These are phyloP conservation scores for Bassia scoparia DNA, from an alignment of 148 eudicot genomes.

Conservation along the genomic window DNA sequence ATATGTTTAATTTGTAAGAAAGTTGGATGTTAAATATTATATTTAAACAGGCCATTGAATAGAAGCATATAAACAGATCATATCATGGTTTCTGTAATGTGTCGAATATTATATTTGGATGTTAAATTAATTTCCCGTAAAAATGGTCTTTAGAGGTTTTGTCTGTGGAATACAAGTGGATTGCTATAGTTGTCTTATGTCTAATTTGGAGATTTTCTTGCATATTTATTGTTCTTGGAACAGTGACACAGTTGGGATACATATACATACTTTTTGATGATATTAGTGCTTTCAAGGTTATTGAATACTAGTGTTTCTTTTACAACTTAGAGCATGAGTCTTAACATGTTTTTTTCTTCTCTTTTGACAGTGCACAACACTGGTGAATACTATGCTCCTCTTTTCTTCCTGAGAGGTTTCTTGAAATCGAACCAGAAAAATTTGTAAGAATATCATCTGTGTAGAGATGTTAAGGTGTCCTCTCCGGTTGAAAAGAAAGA, in stretches of 20 bases:
- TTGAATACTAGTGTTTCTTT: too few species aligned
- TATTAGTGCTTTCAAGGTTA: too few species aligned
- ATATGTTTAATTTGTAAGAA: conserved; percentile 2
- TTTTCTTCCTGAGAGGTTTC: conserved; percentile 67
- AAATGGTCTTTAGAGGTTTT: too few species aligned
- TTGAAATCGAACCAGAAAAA: conserved; percentile 48
- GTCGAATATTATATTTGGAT: too few species aligned
- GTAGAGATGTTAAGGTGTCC: conserved; percentile 25
- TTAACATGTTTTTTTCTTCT: neutral
- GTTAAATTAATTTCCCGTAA: too few species aligned
- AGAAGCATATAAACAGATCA: neutral
- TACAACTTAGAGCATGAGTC: neutral
- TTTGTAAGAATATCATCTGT: conserved; percentile 61
- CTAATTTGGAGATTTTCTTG: too few species aligned
- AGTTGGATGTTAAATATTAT: too few species aligned
- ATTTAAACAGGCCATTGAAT: conserved; percentile 7
- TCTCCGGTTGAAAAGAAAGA: conserved; percentile 26
- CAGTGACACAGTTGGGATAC: too few species aligned
- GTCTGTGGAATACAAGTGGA: too few species aligned
- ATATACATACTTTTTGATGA: too few species aligned
- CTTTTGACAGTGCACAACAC: conserved; percentile 58
- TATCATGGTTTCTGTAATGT: neutral
- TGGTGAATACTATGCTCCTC: conserved; percentile 85
- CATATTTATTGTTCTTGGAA: too few species aligned
- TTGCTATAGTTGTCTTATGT: too few species aligned